These are phyloP conservation scores for Tubosaeta brunneosetosa DNA, from an alignment of 768 basidiomycete genomes.

Conservation along the genomic window DNA sequence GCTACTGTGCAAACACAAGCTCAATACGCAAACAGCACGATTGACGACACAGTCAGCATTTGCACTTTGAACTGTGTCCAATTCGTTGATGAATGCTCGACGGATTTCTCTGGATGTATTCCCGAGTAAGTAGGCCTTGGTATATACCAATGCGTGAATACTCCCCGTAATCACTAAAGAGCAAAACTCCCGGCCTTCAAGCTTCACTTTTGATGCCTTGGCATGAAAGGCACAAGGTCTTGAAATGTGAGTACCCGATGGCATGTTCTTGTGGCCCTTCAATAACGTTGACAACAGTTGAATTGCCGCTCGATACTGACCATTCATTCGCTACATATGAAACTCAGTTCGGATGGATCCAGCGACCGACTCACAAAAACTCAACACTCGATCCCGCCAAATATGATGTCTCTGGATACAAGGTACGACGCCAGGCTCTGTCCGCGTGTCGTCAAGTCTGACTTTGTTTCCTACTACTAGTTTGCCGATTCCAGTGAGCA, in stretches of 20 bases:
- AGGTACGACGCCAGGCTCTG: slow-evolving; percentile 40
- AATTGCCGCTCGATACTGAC: slow-evolving; percentile 83
- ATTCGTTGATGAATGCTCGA: slow-evolving; percentile 1
- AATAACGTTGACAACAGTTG: slow-evolving; percentile 46
- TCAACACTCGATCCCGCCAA: slow-evolving; percentile 88
- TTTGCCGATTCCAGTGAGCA: slow-evolving; percentile 88
- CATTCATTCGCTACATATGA: slow-evolving; percentile 87
- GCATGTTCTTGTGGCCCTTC: background rate
- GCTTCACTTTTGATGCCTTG: slow-evolving; percentile 83
- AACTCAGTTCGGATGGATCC: slow-evolving; percentile 87
- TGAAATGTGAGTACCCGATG: slow-evolving; percentile 64
- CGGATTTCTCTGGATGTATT: slow-evolving; percentile 88
- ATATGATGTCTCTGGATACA: slow-evolving; percentile 97
- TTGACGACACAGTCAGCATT: slow-evolving; percentile 60
- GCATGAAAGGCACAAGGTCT: slow-evolving; percentile 84
- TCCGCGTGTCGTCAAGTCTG: background rate
- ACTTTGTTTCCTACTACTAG: no score
- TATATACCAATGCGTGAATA: background rate
- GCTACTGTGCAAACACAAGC: slow-evolving; percentile 66
- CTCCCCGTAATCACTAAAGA: slow-evolving; percentile 46
- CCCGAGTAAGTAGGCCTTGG: slow-evolving; percentile 39
- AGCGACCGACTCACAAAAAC: slow-evolving; percentile 93
- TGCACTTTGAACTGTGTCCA: background rate
- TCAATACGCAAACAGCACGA: slow-evolving; percentile 70
- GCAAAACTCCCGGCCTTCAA: slow-evolving; percentile 65